Evolutionary conservation across 169 alveolate genomes (phyloP), one percentile per base, ranked within the genome.

Genomic region (Theileria orientalis): DNA sequence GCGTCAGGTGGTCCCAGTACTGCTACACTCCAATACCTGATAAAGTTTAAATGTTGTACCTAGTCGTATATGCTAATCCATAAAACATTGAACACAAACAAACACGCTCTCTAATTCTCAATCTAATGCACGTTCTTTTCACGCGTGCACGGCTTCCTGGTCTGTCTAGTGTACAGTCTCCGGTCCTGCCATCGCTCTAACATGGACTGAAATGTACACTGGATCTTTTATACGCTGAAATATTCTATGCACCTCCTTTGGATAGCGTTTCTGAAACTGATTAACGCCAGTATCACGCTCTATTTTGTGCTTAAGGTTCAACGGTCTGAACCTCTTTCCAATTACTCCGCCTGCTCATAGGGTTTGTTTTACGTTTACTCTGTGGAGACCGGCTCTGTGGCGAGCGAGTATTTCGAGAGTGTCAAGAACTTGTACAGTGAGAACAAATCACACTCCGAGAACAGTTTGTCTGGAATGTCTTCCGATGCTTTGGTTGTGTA

Each of bases 1-100:
- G 96, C 21, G 96, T 93, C 23, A 73, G 96, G 6, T 93, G 96
- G 96, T 85, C 94, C 32, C 90, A 80, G 57, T 74, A 82, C 42
- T 79, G 64, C 64, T 82, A 82, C 56, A 70, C 61, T 62, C 46
- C 35, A 35, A 72, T 82, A 44, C 85, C 89, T 37, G 82, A 82
- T 47, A 83, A 77, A 68, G 79, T 75, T 57, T 82, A 79, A 56
- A n/a, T 30, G 27, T 75, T 74, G 2, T 40, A 21, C 3, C 14
- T 40, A 32, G 16, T 44, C 6, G 19, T 59, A 59, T 27, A 0
- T 25, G 1, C 46, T 33, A 14, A 59, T 29, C 51, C 9, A 11
- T 41, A 41, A 11, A 11, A 41, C 51, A 11, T 9, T 9, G 51
- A 41, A 11, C 9, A 11, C 19, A 11, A 41, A 41, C 51, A 41